Conservation (phyloP, 148 eudicot genomes). For the Rhododendron molle region DNA sequence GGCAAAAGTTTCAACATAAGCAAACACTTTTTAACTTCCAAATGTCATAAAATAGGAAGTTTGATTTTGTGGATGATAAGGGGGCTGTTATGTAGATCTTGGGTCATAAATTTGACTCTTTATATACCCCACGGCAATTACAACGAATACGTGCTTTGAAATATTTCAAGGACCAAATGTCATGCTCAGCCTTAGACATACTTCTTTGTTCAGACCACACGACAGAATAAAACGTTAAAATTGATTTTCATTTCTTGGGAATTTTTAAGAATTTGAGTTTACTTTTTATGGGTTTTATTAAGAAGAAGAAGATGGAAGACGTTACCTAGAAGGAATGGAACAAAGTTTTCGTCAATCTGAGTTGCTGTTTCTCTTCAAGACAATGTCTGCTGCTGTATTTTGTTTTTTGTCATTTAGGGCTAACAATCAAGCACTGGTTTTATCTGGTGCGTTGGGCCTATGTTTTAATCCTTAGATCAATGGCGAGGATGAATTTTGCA, state of each 20-base stretch:
- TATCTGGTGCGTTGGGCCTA: not conserved
- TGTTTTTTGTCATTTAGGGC: not conserved
- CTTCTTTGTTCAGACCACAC: not conserved
- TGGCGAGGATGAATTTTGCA: too few relatives aligned
- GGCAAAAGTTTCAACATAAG: too few relatives aligned
- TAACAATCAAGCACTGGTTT: not conserved
- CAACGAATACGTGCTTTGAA: not conserved
- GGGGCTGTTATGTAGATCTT: too few relatives aligned
- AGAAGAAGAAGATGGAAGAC: too few relatives aligned
- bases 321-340: too few relatives aligned
- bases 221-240: not conserved
- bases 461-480: not conserved
- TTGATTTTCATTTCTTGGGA: not conserved
- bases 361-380: not conserved
- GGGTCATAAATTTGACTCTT: too few relatives aligned
- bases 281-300: not conserved
- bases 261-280: not conserved
- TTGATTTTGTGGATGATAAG: too few relatives aligned
- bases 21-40: too few relatives aligned
- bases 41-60: too few relatives aligned
- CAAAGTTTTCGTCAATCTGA: not conserved
- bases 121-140: too few relatives aligned
- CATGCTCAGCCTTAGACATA: not conserved
- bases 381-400: not conserved
- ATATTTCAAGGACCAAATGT: not conserved